Evolutionary conservation across 2,329 filamentous ascomycete species (phyloP).

Genomic region (Xylariaceae sp.): DNA sequence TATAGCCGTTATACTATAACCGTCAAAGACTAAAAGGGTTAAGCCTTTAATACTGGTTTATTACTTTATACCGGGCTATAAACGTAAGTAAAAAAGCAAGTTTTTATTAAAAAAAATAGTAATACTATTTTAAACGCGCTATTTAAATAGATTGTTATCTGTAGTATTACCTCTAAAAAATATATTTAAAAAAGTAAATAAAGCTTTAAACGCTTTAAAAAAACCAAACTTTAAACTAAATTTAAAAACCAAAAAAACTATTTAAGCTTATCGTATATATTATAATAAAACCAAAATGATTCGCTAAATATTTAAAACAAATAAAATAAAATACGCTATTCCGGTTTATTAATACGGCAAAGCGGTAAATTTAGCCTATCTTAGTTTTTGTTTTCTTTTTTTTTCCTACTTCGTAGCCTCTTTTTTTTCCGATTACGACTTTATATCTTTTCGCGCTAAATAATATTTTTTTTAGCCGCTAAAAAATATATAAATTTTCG

Average conservation of each 20-base stretch:
- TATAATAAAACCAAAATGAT: no score
- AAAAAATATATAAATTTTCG: background rate
- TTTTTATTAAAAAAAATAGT: no score
- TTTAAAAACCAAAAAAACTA: no score
- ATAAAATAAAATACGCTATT: background rate
- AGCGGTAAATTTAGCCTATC: background rate
- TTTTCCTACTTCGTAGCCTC: no score
- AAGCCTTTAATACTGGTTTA: no score
- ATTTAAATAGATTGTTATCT: no score
- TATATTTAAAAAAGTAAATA: no score
- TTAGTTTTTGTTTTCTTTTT: background rate
- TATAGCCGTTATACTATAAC: background rate
- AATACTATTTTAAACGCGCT: no score
- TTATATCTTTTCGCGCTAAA: background rate
- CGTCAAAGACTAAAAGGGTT: background rate
- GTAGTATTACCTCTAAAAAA: background rate
- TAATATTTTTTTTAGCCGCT: background rate
- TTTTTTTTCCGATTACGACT: background rate
- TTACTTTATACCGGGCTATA: no score
- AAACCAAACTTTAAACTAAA: no score
- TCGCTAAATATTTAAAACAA: background rate
- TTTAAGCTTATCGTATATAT: no score
- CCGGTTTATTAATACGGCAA: background rate
- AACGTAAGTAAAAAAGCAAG: no score
- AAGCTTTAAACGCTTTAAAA: background rate